These are phyloP conservation scores for Neofusicoccum sp. DNA, from an alignment of 2,329 filamentous ascomycete genomes.

Conservation along the genomic window DNA sequence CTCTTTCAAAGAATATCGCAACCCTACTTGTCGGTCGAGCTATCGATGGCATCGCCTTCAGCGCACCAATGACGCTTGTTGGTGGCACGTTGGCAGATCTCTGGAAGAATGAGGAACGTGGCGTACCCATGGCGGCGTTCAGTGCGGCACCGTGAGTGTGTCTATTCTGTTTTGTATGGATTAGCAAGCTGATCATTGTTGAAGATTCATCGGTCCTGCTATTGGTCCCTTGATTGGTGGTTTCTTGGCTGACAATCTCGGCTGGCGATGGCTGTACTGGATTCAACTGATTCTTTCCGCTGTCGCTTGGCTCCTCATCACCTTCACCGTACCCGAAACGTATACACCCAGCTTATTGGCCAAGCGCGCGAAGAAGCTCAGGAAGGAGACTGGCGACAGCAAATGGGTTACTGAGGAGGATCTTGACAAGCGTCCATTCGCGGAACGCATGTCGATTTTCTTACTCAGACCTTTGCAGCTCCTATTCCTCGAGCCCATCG, in stretches of 20 bases:
- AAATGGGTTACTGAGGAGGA: slow-evolving; percentile 78
- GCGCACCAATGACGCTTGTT: slow-evolving; percentile 81
- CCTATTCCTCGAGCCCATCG: slow-evolving; percentile 79
- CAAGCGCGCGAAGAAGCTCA: slow-evolving; percentile 67
- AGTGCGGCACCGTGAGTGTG: slow-evolving; percentile 64
- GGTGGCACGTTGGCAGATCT: slow-evolving; percentile 79
- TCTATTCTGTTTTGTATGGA: too few species aligned
- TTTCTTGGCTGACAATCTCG: slow-evolving; percentile 66
- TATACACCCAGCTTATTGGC: slow-evolving; percentile 78
- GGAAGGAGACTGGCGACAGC: slow-evolving; percentile 64
- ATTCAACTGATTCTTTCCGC: slow-evolving; percentile 75
- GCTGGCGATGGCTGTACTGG: slow-evolving; percentile 87
- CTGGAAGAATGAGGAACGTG: slow-evolving; percentile 81
- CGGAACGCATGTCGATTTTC: slow-evolving; percentile 70
- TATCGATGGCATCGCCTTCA: slow-evolving; percentile 81
- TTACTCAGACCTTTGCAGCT: slow-evolving; percentile 81
- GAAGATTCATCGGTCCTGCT: slow-evolving; percentile 70
- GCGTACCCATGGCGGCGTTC: slow-evolving; percentile 84
- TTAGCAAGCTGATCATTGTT: neutral
- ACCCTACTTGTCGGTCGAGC: slow-evolving; percentile 74
- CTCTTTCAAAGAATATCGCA: slow-evolving; percentile 70
- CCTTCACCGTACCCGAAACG: slow-evolving; percentile 87
- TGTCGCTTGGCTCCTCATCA: slow-evolving; percentile 70
- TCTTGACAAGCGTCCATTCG: slow-evolving; percentile 67
- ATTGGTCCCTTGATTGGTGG: slow-evolving; percentile 67